Base-by-base conservation (phyloP, 108 stramenopile genomes). In the Mediolabrus comicus region DNA sequence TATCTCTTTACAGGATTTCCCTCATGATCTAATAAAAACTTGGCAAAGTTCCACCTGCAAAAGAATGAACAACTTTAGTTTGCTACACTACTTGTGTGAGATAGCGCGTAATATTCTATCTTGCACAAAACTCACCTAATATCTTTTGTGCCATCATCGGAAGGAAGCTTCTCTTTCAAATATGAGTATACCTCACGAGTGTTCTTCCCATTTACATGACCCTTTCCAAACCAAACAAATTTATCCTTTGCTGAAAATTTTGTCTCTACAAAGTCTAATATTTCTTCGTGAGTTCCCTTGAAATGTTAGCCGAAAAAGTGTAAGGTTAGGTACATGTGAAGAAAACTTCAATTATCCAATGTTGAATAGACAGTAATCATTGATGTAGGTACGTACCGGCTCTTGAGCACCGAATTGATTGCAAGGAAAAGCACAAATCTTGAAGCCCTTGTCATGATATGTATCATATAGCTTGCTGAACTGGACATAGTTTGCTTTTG, bases 391-490 rank as follows among this genome's bases (percentile, higher is more conserved):
- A 75, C 75, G 22, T 66, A 79, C 82, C 17, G 88, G 88, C 61
- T 92, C 92, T 72, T 92, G 92, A 13, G 43, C 79, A 29, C 86
- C 85, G 57, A 92, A 92, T 41, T 92, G 89, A 62, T 89, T 87
- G 71, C 87, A 92, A 4, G 92, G 92, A 69, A 92, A 92, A 16
- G 92, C 92, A 3, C 90, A 75, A 64, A 92, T 73, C 39, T 88
- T 80, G 56, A 92, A 69, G 0, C 86, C 87, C 68, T 67, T 71
- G 4, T 29, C 43, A 36, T 68, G 72, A 62, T 74, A 87, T 24
- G 84, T 80, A 64, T 92, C 89, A 65, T 62, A 74, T 3, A 82
- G 29, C 58, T 75, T 77, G 12, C 59, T 41, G 33, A 82, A 74
- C 60, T 82, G 72, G 76, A 63, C 72, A 71, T 82, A 82, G 67